Base-by-base conservation (phyloP, 495 filamentous ascomycete species). In the Platismatia glauca region DNA sequence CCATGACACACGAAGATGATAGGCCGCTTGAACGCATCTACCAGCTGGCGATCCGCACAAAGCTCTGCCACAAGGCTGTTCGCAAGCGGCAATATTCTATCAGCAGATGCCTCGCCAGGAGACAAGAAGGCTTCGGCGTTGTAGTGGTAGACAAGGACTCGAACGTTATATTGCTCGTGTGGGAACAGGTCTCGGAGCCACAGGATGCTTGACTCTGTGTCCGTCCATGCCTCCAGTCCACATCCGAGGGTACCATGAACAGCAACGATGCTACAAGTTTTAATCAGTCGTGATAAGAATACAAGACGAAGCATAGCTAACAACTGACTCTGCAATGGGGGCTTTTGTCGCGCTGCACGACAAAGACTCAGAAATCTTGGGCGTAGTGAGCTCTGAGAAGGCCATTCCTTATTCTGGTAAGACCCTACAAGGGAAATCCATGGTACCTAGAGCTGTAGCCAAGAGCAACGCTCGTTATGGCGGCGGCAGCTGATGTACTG, bases 1-100 rank as follows among this genome's bases (percentile, higher is more conserved):
- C 61, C 65, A 67, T 67, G 65, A 57, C 65, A 67, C 16, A 67
- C 35, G 31, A 67, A 67, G 33, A 67, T 59, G 31, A 64, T 67
- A 24, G 65, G 65, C 43, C 62, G 61, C 39, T 60, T 41, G 44
- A 60, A 60, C 44, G 65, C 46, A 46, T 59, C 46, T 31, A 52
- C 56, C 34, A 38, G 24, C 46, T 59, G 24, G 48, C 65, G 56
- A 34, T 67, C 65, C 24, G 65, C 65, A 18, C 48, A 50, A 9
- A 67, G 61, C 56, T 67, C 65, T 33, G 41, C 61, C 16, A 67
- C 55, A 35, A 67, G 57, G 33, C 41, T 60, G 18, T 34, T 52
- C 16, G 65, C 56, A 52, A 62, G 34, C 31, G 55, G 55, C 43
- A 59, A 57, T 37, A 67, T 64, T 27, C 62, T 13, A 52, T 60